A percentile compares a stretch with the other conserved stretches of the same genome.
phyloP scores from a whole-genome alignment of 768 basidiomycete genomes.

The Tulasnella sp. region DNA sequence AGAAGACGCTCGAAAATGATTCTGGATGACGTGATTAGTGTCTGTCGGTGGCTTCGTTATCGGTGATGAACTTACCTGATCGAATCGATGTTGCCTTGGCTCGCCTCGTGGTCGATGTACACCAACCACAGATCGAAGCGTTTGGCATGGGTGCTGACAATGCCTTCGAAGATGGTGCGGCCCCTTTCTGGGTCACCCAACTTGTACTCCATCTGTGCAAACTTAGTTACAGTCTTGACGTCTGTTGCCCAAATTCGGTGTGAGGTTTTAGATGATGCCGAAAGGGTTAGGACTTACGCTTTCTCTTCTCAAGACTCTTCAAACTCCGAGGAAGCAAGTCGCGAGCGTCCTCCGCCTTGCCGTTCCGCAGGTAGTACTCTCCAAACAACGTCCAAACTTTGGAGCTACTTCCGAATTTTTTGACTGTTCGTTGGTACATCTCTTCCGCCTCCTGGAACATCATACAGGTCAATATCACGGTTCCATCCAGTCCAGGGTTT shows the following conservation, averaged over 20 bases:
- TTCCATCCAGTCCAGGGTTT: neutral
- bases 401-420: conserved; percentile 89
- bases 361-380: conserved; percentile 66
- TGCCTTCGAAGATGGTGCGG: conserved; percentile 91
- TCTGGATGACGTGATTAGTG: conserved; percentile 29
- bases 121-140: conserved; percentile 92
- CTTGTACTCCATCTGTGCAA: conserved; percentile 92
- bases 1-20: conserved; percentile 82
- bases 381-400: conserved; percentile 89
- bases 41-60: neutral
- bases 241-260: conserved; percentile 38
- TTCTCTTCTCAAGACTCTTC: conserved; percentile 84
- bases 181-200: conserved; percentile 89
- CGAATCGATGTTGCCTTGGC: conserved; percentile 65
- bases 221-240: conserved; percentile 88
- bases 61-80: conserved; percentile 42
- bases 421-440: conserved; percentile 73
- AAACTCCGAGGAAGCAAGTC: conserved; percentile 77
- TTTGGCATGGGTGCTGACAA: conserved; percentile 91
- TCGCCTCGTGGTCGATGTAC: conserved; percentile 93
- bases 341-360: conserved; percentile 67
- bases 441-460: conserved; percentile 75
- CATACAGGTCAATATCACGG: neutral
- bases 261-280: neutral
- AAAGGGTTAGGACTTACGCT: conserved; percentile 51